Percentiles rank a stretch among this genome's conserved stretches.
phyloP scores from a whole-genome alignment of 306 rosid species.

The Pterocarpus santalinus region DNA sequence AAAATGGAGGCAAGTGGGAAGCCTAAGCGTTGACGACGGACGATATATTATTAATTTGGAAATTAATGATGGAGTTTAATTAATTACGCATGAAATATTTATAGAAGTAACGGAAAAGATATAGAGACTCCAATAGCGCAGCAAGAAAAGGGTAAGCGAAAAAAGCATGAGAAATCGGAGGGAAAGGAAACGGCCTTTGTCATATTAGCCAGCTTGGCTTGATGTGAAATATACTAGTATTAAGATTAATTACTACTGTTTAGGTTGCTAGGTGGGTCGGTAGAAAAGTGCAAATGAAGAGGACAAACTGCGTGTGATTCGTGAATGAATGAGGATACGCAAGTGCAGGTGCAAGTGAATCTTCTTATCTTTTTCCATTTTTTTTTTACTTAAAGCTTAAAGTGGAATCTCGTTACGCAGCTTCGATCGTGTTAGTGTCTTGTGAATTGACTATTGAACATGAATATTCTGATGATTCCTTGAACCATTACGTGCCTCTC shows the following conservation, averaged over 20 bases:
- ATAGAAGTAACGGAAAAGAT: neutral
- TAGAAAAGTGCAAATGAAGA: neutral
- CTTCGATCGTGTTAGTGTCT: neutral
- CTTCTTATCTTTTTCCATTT: neutral
- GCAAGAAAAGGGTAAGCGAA: neutral
- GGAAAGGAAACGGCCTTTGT: neutral
- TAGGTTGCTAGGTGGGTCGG: neutral
- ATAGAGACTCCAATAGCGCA: neutral
- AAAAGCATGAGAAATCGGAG: neutral
- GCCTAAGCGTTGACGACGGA: neutral
- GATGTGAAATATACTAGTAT: neutral
- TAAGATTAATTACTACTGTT: neutral
- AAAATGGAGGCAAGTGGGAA: neutral
- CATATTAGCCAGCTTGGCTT: neutral
- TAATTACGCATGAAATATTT: neutral
- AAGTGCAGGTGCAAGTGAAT: neutral
- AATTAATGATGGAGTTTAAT: neutral
- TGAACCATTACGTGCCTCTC: neutral
- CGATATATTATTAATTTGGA: too few species aligned
- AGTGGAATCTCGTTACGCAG: neutral
- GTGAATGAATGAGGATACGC: neutral
- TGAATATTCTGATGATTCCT: constrained; percentile 3
- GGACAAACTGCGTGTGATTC: neutral
- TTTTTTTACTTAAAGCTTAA: neutral
- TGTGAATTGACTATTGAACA: neutral